These are phyloP conservation scores for Clitopilus hobsonii DNA, from an alignment of 768 basidiomycete species.

Conservation along the genomic window DNA sequence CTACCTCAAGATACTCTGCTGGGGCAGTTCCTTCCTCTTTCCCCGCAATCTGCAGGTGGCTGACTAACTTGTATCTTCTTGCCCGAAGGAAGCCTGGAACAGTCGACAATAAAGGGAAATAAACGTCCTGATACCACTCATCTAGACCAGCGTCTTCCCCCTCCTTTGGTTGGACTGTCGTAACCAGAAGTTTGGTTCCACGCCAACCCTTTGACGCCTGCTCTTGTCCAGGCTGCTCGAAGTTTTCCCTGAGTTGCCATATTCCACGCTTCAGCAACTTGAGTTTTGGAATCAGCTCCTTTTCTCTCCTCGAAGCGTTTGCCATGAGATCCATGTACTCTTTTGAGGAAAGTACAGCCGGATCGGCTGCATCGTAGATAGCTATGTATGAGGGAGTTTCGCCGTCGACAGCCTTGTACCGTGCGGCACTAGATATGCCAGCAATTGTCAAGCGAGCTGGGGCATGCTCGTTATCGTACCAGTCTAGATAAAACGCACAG, in stretches of 20 bases:
- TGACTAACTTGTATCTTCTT: constrained; percentile 21
- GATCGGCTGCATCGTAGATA: constrained; percentile 22
- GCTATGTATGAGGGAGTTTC: constrained; percentile 24
- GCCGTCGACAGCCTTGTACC: constrained; percentile 22
- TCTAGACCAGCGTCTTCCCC: constrained; percentile 24
- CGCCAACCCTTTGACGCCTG: neutral
- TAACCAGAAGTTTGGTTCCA: neutral
- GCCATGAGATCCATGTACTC: constrained; percentile 18
- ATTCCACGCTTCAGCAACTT: constrained; percentile 18
- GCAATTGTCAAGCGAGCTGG: constrained; percentile 23
- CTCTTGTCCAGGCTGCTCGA: constrained; percentile 11
- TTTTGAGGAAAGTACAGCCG: constrained; percentile 16
- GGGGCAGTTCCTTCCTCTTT: constrained; percentile 6
- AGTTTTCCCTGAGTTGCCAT: constrained; percentile 14
- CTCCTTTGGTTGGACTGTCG: constrained; percentile 7
- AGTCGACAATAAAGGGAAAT: constrained; percentile 19
- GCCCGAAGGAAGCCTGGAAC: constrained; percentile 26
- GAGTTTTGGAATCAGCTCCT: constrained; percentile 18
- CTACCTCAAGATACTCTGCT: constrained; percentile 7
- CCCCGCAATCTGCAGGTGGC: constrained; percentile 7
- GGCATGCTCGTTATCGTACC: constrained; percentile 29
- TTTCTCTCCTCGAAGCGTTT: constrained; percentile 20
- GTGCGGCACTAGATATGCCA: constrained; percentile 19
- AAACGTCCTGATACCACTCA: constrained; percentile 26
- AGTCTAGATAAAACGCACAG: constrained; percentile 17